Evolutionary conservation across 2,329 filamentous ascomycete genomes (phyloP), one percentile per base, ranked within the genome.

Genomic region (Xylaria sp.): DNA sequence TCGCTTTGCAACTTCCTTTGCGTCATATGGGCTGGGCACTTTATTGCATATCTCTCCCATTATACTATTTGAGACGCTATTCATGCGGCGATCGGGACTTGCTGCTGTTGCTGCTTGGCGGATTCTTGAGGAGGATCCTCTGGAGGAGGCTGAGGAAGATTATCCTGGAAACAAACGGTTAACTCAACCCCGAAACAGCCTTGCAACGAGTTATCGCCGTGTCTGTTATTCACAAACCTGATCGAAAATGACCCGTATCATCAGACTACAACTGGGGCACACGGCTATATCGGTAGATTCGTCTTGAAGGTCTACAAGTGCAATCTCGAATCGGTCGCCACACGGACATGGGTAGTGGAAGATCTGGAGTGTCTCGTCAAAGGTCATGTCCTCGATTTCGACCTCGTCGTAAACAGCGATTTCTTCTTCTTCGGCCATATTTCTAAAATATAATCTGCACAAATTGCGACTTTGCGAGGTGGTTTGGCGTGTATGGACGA

Each of bases 351-450:
- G 95, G 76, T 96, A 97, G 79, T 94, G 90, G 81, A 97, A 99
- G 70, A 97, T 89, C 76, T 97, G 90, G 40, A 93, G 85, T 3
- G 84, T 83, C 47, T 87, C 80, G 77, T 97, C 93, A 76, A 87
- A 97, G 72, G 91, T 95, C 93, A 97, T 96, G 79, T 99, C 95
- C 77, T 98, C 94, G 80, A 98, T 97, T 77, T 98, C 94, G 78
- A 98, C 94, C 78, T 97, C 94, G 74, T 98, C 94, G 82, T 97
- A 98, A 75, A 97, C 91, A 69, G 90, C 87, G 59, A 90, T 77
- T 33, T 79, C 75, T 48, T 80, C 80, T 54, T 86, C 83, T 67
- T 89, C 85, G 74, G 88, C 87, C 35, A 87, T 82, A 43, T 48
- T 79, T 57, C 43, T 29, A 19, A 25, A 25, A 21, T 27, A 46